Conservation (phyloP, 2,329 filamentous ascomycete genomes). For the Fonsecaea pedrosoi region DNA sequence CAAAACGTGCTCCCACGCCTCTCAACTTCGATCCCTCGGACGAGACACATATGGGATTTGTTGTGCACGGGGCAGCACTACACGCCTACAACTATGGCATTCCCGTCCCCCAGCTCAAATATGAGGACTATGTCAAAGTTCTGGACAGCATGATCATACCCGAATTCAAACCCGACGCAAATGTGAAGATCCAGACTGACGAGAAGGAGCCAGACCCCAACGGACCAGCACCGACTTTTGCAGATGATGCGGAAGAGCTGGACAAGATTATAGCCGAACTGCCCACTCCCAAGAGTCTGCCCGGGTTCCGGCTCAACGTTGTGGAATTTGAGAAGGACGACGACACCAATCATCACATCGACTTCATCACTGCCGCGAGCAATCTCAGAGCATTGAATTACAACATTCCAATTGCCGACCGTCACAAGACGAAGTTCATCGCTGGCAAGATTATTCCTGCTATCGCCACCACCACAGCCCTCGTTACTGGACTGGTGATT, state of each 20-base stretch:
- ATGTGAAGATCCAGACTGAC: conserved; percentile 94
- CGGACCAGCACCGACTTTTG: conserved; percentile 60
- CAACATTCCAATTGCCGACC: conserved; percentile 89
- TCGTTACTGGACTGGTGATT: conserved; percentile 91
- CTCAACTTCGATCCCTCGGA: conserved; percentile 87
- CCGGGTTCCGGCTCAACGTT: conserved; percentile 85
- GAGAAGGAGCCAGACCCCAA: conserved; percentile 96
- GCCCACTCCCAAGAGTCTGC: conserved; percentile 78
- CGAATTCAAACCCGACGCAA: conserved; percentile 87
- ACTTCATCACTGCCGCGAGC: conserved; percentile 97
- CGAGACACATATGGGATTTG: conserved; percentile 83
- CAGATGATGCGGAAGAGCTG: conserved; percentile 78
- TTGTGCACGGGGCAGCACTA: conserved; percentile 86
- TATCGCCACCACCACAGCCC: conserved; percentile 94
- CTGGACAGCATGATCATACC: conserved; percentile 93
- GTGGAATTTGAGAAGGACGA: conserved; percentile 99
- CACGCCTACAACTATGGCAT: conserved; percentile 99
- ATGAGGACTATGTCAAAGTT: conserved; percentile 76
- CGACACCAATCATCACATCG: conserved; percentile 96
- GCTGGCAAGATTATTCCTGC: conserved; percentile 99
- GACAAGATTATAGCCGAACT: conserved; percentile 74
- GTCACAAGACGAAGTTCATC: conserved; percentile 99
- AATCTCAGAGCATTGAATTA: conserved; percentile 98
- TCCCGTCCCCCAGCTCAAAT: conserved; percentile 76
- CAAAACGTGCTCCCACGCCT: conserved; percentile 92